These are phyloP conservation scores for Globisporangium iwayamae DNA, from an alignment of 352 stramenopile genomes.

Conservation along the genomic window DNA sequence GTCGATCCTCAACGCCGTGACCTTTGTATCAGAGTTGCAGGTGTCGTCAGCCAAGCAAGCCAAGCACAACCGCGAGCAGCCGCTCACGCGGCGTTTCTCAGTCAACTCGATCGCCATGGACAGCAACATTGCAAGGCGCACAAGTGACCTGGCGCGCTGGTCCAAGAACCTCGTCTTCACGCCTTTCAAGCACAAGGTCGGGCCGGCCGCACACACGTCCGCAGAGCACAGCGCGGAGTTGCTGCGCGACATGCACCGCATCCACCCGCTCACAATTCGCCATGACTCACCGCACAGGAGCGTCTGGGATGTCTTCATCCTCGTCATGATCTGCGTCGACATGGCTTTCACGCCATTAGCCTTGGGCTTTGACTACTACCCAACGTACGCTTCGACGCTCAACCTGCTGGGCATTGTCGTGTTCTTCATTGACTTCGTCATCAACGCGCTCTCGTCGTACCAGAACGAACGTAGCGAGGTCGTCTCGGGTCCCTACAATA, in stretches of 20 bases:
- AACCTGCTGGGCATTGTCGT: conserved; percentile 38
- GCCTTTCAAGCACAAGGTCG: conserved; percentile 7
- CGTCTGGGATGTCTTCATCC: conserved; percentile 52
- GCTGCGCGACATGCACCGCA: conserved; percentile 28
- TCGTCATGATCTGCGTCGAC: conserved; percentile 53
- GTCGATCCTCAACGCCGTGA: conserved; percentile 16
- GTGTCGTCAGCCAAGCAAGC: conserved; percentile 10
- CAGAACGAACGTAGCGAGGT: conserved; percentile 42
- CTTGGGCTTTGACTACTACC: conserved; percentile 42
- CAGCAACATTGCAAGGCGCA: conserved; percentile 4
- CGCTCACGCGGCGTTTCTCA: conserved; percentile 37
- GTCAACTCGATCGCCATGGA: conserved; percentile 22
- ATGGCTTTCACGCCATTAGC: conserved; percentile 49
- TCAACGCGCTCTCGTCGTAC: conserved; percentile 58
- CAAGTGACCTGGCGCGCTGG: conserved; percentile 12
- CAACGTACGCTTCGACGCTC: conserved; percentile 21
- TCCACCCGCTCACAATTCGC: conserved; percentile 45
- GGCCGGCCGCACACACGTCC: conserved; percentile 13
- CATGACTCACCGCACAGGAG: conserved; percentile 40
- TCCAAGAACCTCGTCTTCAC: conserved; percentile 6
- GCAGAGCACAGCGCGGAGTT: conserved; percentile 20
- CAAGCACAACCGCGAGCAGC: conserved; percentile 21
- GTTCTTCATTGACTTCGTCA: conserved; percentile 55
- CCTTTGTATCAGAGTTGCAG: conserved; percentile 13
- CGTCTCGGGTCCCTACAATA: conserved; percentile 41